A percentile compares a stretch with the other conserved stretches of the same genome.
Evolutionary conservation across 2,329 filamentous ascomycete species (phyloP).

Genomic region (Arthrobotrys pseudoclavata): DNA sequence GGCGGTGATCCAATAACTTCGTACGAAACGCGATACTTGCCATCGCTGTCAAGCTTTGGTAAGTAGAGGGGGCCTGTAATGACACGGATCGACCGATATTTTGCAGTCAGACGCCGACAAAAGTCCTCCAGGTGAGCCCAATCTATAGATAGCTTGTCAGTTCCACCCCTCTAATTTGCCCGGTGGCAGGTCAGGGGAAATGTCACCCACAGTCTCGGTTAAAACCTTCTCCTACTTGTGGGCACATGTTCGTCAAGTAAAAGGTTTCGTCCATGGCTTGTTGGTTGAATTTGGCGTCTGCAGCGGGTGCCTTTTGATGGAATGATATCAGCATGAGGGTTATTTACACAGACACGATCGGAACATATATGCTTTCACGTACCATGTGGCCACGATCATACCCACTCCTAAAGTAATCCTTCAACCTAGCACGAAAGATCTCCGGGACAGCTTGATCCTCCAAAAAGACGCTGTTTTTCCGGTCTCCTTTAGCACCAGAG

Average conservation of each 20-base stretch:
- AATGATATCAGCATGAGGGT: not conserved
- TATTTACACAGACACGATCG: not conserved
- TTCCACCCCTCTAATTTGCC: not conserved
- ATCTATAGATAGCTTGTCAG: slow-evolving; percentile 67
- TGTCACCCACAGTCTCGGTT: slow-evolving; percentile 81
- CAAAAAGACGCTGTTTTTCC: slow-evolving; percentile 86
- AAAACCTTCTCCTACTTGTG: slow-evolving; percentile 97
- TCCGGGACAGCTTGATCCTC: slow-evolving; percentile 84
- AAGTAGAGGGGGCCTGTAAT: slow-evolving; percentile 95
- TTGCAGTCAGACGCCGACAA: slow-evolving; percentile 82
- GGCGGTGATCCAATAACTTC: slow-evolving; percentile 95
- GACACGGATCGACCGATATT: slow-evolving; percentile 88
- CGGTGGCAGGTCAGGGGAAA: not conserved
- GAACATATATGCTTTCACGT: not conserved
- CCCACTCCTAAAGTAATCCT: slow-evolving; percentile 94
- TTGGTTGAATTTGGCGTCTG: slow-evolving; percentile 96
- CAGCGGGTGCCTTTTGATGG: slow-evolving; percentile 79
- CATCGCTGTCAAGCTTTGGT: slow-evolving; percentile 85
- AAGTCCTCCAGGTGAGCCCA: slow-evolving; percentile 99
- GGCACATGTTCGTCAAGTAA: slow-evolving; percentile 94
- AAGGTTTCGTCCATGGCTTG: slow-evolving; percentile 96
- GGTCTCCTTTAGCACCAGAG: slow-evolving; percentile 79
- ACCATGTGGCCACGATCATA: slow-evolving; percentile 93
- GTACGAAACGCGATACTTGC: slow-evolving; percentile 95
- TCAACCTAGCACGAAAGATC: slow-evolving; percentile 88